phyloP scores from a whole-genome alignment of 2,329 filamentous ascomycete species.

The Penicillium sp. region DNA sequence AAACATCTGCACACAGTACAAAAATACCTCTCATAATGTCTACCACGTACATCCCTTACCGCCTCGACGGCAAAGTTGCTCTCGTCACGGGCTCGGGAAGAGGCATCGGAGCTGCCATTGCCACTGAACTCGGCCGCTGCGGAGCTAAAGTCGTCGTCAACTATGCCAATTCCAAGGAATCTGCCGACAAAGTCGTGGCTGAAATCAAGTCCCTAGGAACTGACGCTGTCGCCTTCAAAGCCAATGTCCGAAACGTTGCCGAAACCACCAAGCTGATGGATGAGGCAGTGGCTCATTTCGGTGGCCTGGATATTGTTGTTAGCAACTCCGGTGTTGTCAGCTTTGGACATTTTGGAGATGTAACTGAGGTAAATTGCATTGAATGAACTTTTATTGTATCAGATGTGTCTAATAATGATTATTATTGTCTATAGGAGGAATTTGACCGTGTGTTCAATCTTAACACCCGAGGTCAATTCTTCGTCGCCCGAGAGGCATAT shows the following conservation, averaged over 20 bases:
- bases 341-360: constrained; percentile 66
- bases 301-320: constrained; percentile 24
- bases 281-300: constrained; percentile 22
- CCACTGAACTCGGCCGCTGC: constrained; percentile 24
- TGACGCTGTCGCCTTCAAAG: constrained; percentile 47
- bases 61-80: constrained; percentile 39
- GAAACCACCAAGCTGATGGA: constrained; percentile 28
- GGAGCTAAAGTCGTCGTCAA: constrained; percentile 29
- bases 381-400: too few species aligned
- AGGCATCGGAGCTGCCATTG: constrained; percentile 28
- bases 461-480: constrained; percentile 70
- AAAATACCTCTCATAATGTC: too few species aligned
- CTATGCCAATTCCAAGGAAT: constrained; percentile 54
- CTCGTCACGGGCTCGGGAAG: constrained; percentile 27
- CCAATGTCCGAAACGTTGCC: constrained; percentile 33
- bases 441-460: constrained; percentile 68
- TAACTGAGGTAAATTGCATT: too few species aligned
- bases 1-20: too few species aligned
- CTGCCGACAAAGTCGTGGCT: constrained; percentile 50
- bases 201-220: constrained; percentile 19
- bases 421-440: too few species aligned
- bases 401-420: too few species aligned
- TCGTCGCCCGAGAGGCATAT: constrained; percentile 71
- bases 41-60: constrained; percentile 1
- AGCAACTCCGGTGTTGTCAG: constrained; percentile 55